Conservation (phyloP, 345 rosid species). For the Eucalyptus leucophloia region DNA sequence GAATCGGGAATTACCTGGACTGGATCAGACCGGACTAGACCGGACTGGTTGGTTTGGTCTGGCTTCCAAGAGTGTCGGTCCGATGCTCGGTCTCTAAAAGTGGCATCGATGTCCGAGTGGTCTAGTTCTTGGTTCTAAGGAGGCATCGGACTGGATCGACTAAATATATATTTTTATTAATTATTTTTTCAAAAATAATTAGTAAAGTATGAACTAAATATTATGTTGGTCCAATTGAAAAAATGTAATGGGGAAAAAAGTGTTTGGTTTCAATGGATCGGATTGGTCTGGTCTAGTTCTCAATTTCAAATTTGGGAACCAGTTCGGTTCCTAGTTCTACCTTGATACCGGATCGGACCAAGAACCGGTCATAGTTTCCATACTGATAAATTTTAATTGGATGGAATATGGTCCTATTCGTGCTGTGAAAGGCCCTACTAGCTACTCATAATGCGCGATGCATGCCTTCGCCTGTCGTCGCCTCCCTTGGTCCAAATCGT, state of each 20-base stretch:
- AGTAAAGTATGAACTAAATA: rapidly evolving
- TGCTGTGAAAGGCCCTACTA: not conserved
- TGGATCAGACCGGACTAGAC: rapidly evolving
- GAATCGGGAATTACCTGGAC: rapidly evolving
- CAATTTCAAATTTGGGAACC: rapidly evolving
- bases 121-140: no score
- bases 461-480: not conserved
- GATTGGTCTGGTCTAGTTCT: rapidly evolving
- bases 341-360: rapidly evolving
- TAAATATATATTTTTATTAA: no score
- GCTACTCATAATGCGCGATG: not conserved
- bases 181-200: no score
- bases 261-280: rapidly evolving
- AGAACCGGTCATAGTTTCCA: not conserved
- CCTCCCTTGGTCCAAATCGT: not conserved
- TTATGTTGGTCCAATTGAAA: no score
- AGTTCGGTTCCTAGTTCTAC: rapidly evolving
- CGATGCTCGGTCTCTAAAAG: rapidly evolving
- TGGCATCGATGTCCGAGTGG: rapidly evolving
- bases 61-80: rapidly evolving
- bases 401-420: rapidly evolving
- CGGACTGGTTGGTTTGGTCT: rapidly evolving
- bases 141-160: rapidly evolving
- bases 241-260: no score
- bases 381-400: rapidly evolving